These are phyloP conservation scores for Fomitopsis schrenkii DNA, from an alignment of 1,284 basidiomycete genomes.

Conservation along the genomic window DNA sequence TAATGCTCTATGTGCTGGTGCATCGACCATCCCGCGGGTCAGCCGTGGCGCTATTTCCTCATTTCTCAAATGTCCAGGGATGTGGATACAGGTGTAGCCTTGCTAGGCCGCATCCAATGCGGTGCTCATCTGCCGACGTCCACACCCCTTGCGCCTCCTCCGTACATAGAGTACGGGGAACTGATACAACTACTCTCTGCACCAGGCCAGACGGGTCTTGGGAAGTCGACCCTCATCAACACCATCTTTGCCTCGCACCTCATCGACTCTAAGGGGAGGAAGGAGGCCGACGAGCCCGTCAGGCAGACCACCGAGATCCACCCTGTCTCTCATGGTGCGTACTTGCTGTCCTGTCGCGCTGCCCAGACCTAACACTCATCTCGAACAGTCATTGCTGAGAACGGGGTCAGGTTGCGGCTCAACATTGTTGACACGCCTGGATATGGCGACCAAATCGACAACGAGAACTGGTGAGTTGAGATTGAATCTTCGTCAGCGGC, in stretches of 20 bases:
- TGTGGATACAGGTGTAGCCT: no score
- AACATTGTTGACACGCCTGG: conserved; percentile 99
- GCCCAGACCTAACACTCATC: not conserved
- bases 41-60: no score
- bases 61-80: no score
- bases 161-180: not conserved
- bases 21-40: no score
- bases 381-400: conserved; percentile 85
- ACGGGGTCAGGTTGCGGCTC: conserved; percentile 90
- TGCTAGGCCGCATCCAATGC: no score
- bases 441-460: conserved; percentile 98
- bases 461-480: conserved; percentile 85
- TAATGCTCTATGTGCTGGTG: no score
- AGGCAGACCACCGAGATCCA: conserved; percentile 97
- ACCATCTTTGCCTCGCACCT: conserved; percentile 98
- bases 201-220: conserved; percentile 92
- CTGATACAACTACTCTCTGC: not conserved
- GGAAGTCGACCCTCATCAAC: conserved; percentile 98
- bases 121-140: not conserved
- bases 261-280: conserved; percentile 95
- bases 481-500: not conserved
- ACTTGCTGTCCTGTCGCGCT: not conserved
- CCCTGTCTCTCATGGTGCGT: conserved; percentile 84
- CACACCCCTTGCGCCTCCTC: not conserved
- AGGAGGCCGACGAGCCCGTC: conserved; percentile 83